These are phyloP conservation scores for Aspergillus diversus DNA, from an alignment of 495 filamentous ascomycete genomes.

Conservation along the genomic window DNA sequence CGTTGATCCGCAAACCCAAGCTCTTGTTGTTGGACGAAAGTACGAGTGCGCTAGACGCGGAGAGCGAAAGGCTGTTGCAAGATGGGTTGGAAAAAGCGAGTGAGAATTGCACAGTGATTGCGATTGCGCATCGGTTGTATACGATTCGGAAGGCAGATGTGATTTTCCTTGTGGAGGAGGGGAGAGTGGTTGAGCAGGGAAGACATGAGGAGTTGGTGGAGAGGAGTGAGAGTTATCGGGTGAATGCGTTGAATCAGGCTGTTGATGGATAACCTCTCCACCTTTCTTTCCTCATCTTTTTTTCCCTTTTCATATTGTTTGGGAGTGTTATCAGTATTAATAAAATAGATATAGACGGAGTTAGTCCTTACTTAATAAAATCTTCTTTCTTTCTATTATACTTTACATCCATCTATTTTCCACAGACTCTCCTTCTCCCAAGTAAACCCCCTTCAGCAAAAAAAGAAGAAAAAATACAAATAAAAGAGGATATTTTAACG, in stretches of 20 bases:
- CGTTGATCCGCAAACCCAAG: conserved; percentile 67
- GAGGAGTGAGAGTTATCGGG: conserved; percentile 60
- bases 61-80: conserved; percentile 72
- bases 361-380: too few relatives aligned
- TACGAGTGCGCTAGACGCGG: conserved; percentile 70
- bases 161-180: conserved; percentile 74
- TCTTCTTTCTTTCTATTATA: too few relatives aligned
- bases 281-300: not conserved
- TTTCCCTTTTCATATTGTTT: not conserved
- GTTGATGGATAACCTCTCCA: not conserved
- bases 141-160: conserved; percentile 76
- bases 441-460: too few relatives aligned
- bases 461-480: not conserved
- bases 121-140: conserved; percentile 73
- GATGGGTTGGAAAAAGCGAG: conserved; percentile 63
- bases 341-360: not conserved
- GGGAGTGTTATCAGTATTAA: not conserved
- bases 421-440: not conserved
- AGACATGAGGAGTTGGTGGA: conserved; percentile 68
- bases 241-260: conserved; percentile 49
- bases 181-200: conserved; percentile 66
- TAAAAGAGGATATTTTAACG: conserved; percentile 26
- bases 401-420: too few relatives aligned
- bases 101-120: conserved; percentile 74
- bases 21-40: conserved; percentile 78